A percentile compares a stretch with the other conserved stretches of the same genome.
phyloP scores from a whole-genome alignment of 345 rosid species.

The Schrenkiella parvula region DNA sequence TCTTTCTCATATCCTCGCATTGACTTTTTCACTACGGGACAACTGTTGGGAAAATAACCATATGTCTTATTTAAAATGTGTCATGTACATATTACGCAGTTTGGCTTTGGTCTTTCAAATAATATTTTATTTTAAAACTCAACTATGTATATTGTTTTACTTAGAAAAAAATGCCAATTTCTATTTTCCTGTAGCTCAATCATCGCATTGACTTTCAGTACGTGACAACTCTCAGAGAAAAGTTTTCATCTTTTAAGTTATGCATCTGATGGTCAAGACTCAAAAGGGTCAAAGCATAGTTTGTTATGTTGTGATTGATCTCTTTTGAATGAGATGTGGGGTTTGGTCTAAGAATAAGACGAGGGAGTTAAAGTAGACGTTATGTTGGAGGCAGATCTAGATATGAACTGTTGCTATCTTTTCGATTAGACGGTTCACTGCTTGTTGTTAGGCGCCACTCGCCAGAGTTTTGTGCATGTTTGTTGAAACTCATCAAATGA shows the following conservation, averaged over 20 bases:
- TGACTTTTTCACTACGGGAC: no score
- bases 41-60: no score
- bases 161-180: background rate
- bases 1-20: no score
- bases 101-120: background rate
- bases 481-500: no score
- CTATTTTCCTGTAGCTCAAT: background rate
- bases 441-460: no score
- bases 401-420: constrained; percentile 4
- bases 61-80: no score
- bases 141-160: background rate
- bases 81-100: no score
- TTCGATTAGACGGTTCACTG: no score
- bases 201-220: background rate
- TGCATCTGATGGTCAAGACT: background rate
- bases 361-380: background rate
- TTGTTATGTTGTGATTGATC: background rate
- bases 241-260: background rate
- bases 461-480: no score
- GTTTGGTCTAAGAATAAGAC: constrained; percentile 16
- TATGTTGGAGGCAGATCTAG: constrained; percentile 1
- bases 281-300: constrained; percentile 9
- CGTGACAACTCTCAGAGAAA: background rate
- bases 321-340: constrained; percentile 18
- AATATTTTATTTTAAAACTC: background rate